A percentile compares a stretch with the other conserved stretches of the same genome.
phyloP scores from a whole-genome alignment of 2,329 filamentous ascomycete species.

The Calonectria leucothoes region DNA sequence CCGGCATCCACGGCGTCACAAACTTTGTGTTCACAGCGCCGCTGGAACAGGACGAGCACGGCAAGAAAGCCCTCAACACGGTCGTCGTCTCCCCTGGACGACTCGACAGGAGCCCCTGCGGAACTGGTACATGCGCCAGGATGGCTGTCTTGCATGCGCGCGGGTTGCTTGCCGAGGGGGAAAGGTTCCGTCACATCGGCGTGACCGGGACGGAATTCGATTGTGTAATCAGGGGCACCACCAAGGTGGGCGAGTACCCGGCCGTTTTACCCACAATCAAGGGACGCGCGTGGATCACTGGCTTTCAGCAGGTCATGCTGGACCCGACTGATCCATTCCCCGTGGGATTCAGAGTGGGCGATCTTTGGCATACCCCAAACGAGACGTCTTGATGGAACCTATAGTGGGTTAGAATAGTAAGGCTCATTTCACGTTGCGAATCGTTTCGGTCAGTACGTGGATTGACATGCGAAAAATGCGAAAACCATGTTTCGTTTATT shows the following conservation, averaged over 20 bases:
- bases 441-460: neutral
- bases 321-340: slow-evolving; percentile 58
- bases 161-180: slow-evolving; percentile 49
- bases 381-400: neutral
- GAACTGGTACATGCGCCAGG: slow-evolving; percentile 57
- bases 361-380: slow-evolving; percentile 2
- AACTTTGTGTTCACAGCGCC: slow-evolving; percentile 52
- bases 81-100: slow-evolving; percentile 58
- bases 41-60: slow-evolving; percentile 31
- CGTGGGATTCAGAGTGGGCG: slow-evolving; percentile 17
- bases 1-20: slow-evolving; percentile 53
- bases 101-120: slow-evolving; percentile 59
- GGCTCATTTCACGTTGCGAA: neutral
- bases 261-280: slow-evolving; percentile 55
- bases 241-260: slow-evolving; percentile 51
- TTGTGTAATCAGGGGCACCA: slow-evolving; percentile 49
- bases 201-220: slow-evolving; percentile 57
- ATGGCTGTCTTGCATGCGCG: slow-evolving; percentile 56
- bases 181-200: slow-evolving; percentile 53
- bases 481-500: neutral
- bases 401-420: neutral
- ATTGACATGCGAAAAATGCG: neutral
- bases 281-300: slow-evolving; percentile 58
- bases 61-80: slow-evolving; percentile 50
- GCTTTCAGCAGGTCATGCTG: slow-evolving; percentile 55